Evolutionary conservation across 2,329 filamentous ascomycete genomes (phyloP), one percentile per base, ranked within the genome.

Genomic region (Neofusicoccum cordaticola): DNA sequence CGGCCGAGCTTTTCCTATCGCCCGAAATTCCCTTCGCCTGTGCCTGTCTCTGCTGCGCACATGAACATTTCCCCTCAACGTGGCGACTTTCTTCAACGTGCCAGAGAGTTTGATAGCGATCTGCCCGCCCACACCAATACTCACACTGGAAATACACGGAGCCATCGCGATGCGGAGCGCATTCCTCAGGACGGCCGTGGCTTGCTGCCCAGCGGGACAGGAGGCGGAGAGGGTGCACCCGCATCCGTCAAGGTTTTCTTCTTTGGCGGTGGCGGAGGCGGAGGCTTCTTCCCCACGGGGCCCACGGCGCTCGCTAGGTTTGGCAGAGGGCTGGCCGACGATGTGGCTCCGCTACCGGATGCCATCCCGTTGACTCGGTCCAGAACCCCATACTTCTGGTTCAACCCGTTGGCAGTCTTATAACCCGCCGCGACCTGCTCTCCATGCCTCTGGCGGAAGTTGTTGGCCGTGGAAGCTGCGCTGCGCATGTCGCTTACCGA

Each of bases 381-480:
- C 4, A 78, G 74, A 58, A 88, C 77, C 3, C 85, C 85, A 69
- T 89, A 89, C 72, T 86, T 88, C 71, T 88, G 83, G 63, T 87
- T 85, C 63, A 88, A 69, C 1, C 78, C 80, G 66, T 83, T 85
- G 3, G 87, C 87, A 19, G 81, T 82, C 70, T 82, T 80, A 70
- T 83, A 81, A 0, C 88, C 88, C 5, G 84, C 78, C 1, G 85
- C 83, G 5, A 90, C 85, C 72, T 91, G 87, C 17, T 89, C 88
- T 3, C 88, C 86, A 70, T 92, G 88, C 34, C 88, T 80, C 72
- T 91, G 86, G 13, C 88, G 86, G 74, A 92, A 90, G 71, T 89
- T 89, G 67, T 86, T 88, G 44, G 85, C 84, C 42, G 87, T 90
- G 34, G 82, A 81, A 1, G 85, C 88, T 13, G 87, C 85, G 44